A percentile compares a stretch with the other conserved stretches of the same genome.
Evolutionary conservation across 768 basidiomycete genomes (phyloP).

Genomic region (Lentinula aciculospora): DNA sequence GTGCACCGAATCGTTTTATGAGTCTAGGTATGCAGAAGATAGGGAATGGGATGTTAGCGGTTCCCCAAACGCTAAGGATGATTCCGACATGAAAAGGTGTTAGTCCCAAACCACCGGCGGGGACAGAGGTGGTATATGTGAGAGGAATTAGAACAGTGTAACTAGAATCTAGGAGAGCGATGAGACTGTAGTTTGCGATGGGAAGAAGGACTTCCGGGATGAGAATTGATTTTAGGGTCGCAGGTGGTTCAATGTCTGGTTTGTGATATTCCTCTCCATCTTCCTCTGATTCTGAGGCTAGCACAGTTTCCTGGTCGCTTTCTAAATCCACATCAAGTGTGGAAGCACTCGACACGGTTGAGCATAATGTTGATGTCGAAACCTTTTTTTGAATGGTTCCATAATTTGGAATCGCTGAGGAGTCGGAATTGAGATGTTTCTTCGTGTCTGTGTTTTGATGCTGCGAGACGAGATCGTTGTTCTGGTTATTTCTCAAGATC

Average conservation of each 20-base stretch:
- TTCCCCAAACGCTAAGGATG: constrained; percentile 40
- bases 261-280: background rate
- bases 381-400: background rate
- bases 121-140: constrained; percentile 39
- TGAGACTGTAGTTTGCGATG: constrained; percentile 19
- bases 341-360: constrained; percentile 10
- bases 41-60: constrained; percentile 50
- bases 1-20: constrained; percentile 49
- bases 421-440: background rate
- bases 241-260: background rate
- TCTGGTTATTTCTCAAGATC: constrained; percentile 2
- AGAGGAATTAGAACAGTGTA: constrained; percentile 20
- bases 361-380: background rate
- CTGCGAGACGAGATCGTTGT: background rate
- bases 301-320: background rate
- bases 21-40: constrained; percentile 43
- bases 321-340: background rate
- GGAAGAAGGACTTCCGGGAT: constrained; percentile 17
- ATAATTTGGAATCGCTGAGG: background rate
- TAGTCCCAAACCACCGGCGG: constrained; percentile 47
- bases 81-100: constrained; percentile 44
- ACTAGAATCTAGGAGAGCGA: constrained; percentile 22
- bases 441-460: background rate
- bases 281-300: background rate
- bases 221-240: constrained; percentile 1